Evolutionary conservation across 1,284 basidiomycete species (phyloP), one percentile per base, ranked within the genome.

Genomic region (Prillingera fragicola): DNA sequence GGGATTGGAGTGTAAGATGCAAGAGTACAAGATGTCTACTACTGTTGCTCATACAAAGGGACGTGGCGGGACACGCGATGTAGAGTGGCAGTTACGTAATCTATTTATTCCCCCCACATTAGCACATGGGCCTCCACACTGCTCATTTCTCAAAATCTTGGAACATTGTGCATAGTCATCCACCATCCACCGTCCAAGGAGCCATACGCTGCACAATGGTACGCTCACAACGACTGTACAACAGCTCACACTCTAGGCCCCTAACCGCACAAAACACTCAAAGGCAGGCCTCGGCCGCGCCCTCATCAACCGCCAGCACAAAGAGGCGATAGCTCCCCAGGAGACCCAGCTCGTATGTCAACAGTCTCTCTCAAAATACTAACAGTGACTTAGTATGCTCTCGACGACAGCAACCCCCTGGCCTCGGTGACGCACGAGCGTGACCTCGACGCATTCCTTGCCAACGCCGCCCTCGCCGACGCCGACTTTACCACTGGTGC

Each of bases 401-500:
- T 84, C 14, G 88, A 94, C 60, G 56, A 84, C 43, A 84, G 78
- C 9, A 80, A 80, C 47, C 83, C 82, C 31, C 78, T 98, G 24
- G 82, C 84, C 59, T 96, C 92, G 2, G 83, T 99, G 29, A 99
- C 95, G 0, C 94, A 98, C 70, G 91, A 99, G 73, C 78, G 83
- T 48, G 91, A 96, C 73, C 76, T 99, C 22, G 94, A 97, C 59
- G 91, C 94, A 69, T 98, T 99, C 69, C 73, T 99, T 49, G 94
- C 83, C 65, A 96, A 90, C 15, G 95, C 95, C 4, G 85, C 89
- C 54, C 75, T 99, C 39, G 95, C 95, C 17, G 94, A 87, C 41
- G 85, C 84, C 13, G 89, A 99, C 62, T 99, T 99, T 64, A 91
- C 90, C n/a, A 95, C 91, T 27, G 90, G 90, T 90, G 52, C 39